A percentile compares a stretch with the other conserved stretches of the same genome.
Evolutionary conservation across 371 early-diverging fungal genomes (phyloP).

Genomic region (Circinella minor): DNA sequence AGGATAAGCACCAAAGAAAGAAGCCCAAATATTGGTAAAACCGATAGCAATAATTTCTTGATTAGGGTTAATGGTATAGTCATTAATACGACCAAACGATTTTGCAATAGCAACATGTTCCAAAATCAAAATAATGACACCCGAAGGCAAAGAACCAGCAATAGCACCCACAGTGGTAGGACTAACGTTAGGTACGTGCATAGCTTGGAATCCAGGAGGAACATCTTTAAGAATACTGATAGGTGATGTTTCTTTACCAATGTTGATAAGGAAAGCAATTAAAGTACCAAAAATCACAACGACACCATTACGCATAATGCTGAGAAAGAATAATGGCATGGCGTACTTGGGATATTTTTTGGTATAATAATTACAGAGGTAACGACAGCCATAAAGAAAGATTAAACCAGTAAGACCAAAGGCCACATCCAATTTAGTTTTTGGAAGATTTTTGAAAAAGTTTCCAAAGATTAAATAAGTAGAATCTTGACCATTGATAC

Average conservation of each 20-base stretch:
- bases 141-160: constrained; percentile 61
- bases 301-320: constrained; percentile 55
- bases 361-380: constrained; percentile 29
- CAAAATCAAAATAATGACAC: constrained; percentile 73
- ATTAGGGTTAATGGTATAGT: constrained; percentile 64
- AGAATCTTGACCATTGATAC: constrained; percentile 62
- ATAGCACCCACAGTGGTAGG: constrained; percentile 43
- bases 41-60: constrained; percentile 91
- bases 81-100: constrained; percentile 79
- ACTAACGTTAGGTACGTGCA: constrained; percentile 53
- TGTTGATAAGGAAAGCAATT: constrained; percentile 49
- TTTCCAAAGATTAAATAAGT: constrained; percentile 61
- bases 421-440: constrained; percentile 52
- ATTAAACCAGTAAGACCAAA: constrained; percentile 53
- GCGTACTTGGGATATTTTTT: constrained; percentile 50
- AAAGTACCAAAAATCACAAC: constrained; percentile 51
- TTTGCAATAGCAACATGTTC: constrained; percentile 88
- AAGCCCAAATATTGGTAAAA: constrained; percentile 76
- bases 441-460: constrained; percentile 49
- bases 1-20: constrained; percentile 76
- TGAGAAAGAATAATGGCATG: constrained; percentile 48
- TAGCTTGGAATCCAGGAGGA: constrained; percentile 70
- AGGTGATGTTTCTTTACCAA: constrained; percentile 43
- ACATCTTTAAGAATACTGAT: constrained; percentile 70
- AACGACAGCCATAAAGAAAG: constrained; percentile 54